phyloP scores from a whole-genome alignment of 2,329 filamentous ascomycete species.

The Ilyonectria destructans region DNA sequence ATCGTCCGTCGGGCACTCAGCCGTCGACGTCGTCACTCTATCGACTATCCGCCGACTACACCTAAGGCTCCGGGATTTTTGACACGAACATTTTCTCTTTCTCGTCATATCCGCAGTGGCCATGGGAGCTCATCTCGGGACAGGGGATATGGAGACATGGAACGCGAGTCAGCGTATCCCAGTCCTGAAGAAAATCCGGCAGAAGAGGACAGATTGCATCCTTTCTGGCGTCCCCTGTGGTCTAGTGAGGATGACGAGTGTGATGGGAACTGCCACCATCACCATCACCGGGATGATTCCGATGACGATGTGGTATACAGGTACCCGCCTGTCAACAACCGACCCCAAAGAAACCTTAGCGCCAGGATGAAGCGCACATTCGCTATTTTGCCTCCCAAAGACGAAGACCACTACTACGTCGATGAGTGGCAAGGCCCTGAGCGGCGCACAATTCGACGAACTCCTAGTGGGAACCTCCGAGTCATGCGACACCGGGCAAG shows the following conservation, averaged over 20 bases:
- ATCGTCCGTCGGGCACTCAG: constrained; percentile 70
- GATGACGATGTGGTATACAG: constrained; percentile 60
- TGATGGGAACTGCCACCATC: constrained; percentile 52
- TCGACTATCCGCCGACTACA: constrained; percentile 60
- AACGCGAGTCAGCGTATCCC: constrained; percentile 56
- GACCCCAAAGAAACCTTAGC: constrained; percentile 67
- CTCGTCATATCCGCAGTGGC: constrained; percentile 57
- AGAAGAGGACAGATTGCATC: constrained; percentile 72
- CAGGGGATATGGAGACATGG: constrained; percentile 48
- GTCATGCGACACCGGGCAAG: constrained; percentile 71
- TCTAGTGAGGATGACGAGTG: constrained; percentile 53
- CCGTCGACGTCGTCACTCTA: constrained; percentile 63
- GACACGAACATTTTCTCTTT: constrained; percentile 69
- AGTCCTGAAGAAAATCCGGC: constrained; percentile 63
- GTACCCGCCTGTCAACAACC: constrained; percentile 67
- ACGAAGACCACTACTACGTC: constrained; percentile 54
- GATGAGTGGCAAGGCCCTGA: constrained; percentile 61
- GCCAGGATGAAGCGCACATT: constrained; percentile 72
- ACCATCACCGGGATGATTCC: constrained; percentile 54
- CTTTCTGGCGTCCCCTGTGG: constrained; percentile 74
- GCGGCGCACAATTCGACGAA: constrained; percentile 72
- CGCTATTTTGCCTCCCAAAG: constrained; percentile 70
- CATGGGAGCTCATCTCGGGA: constrained; percentile 48
- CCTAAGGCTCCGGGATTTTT: constrained; percentile 63
- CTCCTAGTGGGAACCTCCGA: constrained; percentile 72